phyloP scores from a whole-genome alignment of 257 asterid genomes.

The Leonotis leonurus region DNA sequence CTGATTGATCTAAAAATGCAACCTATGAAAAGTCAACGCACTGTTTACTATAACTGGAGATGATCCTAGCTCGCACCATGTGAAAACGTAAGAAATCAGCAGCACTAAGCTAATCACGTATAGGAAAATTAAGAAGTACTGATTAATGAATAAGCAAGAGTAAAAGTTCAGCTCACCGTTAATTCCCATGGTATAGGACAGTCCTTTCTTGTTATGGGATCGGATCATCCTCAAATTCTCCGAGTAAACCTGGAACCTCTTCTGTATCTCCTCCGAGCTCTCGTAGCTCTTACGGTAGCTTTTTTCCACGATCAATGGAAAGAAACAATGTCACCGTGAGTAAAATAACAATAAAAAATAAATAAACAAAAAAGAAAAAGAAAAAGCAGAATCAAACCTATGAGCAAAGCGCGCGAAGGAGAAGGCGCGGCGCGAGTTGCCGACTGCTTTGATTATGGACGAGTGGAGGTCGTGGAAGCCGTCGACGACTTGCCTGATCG shows the following conservation, averaged over 20 bases:
- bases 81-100: neutral
- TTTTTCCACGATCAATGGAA: slow-evolving; percentile 13
- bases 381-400: slow-evolving; percentile 29
- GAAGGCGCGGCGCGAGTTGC: slow-evolving; percentile 61
- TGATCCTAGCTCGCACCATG: neutral
- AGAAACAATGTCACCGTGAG: neutral
- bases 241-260: slow-evolving; percentile 56
- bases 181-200: slow-evolving; percentile 68
- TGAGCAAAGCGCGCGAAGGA: slow-evolving; percentile 82
- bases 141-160: neutral
- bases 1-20: neutral
- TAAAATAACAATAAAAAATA: neutral
- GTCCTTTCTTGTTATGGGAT: slow-evolving; percentile 82
- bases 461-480: slow-evolving; percentile 57
- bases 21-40: slow-evolving; percentile 2
- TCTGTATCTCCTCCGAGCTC: slow-evolving; percentile 58
- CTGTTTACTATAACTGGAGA: neutral
- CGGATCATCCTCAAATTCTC: slow-evolving; percentile 62
- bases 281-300: slow-evolving; percentile 75
- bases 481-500: slow-evolving; percentile 85
- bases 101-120: neutral
- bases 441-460: slow-evolving; percentile 44
- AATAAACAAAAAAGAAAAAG: neutral
- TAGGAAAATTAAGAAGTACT: neutral
- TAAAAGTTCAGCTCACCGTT: slow-evolving; percentile 37